Percentiles rank a stretch among this genome's conserved stretches.
These are phyloP conservation scores for Gynandropsis gynandra DNA, from an alignment of 345 rosid genomes.

Conservation along the genomic window DNA sequence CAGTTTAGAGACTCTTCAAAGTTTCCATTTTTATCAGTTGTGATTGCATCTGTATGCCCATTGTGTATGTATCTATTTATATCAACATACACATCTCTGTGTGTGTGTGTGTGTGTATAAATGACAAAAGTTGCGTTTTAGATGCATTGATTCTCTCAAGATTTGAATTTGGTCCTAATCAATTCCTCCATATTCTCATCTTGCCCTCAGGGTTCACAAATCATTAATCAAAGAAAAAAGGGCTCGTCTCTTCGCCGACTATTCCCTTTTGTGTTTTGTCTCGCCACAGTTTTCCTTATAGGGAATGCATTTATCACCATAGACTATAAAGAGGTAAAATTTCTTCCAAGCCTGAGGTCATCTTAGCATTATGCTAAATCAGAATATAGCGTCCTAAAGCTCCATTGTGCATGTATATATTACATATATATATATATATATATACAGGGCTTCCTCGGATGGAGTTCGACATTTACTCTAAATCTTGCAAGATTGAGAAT, in stretches of 20 bases:
- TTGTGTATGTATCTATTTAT: too few relatives aligned
- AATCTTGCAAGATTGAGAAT: conserved; percentile 26
- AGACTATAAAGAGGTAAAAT: conserved; percentile 38
- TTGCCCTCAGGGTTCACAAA: conserved; percentile 29
- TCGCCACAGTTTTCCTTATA: conserved; percentile 38
- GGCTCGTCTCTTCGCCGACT: conserved; percentile 28
- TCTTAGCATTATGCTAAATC: not conserved
- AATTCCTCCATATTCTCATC: not conserved
- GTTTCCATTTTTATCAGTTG: too few relatives aligned
- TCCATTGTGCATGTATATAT: not conserved
- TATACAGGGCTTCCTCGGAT: conserved; percentile 32
- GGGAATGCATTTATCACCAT: conserved; percentile 39
- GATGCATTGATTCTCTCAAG: not conserved
- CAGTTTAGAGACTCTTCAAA: too few relatives aligned
- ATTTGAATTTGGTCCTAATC: not conserved
- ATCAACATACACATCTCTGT: too few relatives aligned
- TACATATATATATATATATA: not conserved
- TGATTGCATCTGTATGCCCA: too few relatives aligned
- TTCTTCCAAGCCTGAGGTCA: not conserved
- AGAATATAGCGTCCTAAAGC: not conserved
- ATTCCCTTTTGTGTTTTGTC: conserved; percentile 30
- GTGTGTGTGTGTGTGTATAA: too few relatives aligned
- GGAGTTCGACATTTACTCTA: conserved; percentile 27
- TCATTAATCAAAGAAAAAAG: conserved; percentile 31
- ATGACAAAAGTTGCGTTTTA: too few relatives aligned